A percentile compares a stretch with the other conserved stretches of the same genome.
Conservation (phyloP, 1,139 yeast species). For the Meyerozyma smithsonii region DNA sequence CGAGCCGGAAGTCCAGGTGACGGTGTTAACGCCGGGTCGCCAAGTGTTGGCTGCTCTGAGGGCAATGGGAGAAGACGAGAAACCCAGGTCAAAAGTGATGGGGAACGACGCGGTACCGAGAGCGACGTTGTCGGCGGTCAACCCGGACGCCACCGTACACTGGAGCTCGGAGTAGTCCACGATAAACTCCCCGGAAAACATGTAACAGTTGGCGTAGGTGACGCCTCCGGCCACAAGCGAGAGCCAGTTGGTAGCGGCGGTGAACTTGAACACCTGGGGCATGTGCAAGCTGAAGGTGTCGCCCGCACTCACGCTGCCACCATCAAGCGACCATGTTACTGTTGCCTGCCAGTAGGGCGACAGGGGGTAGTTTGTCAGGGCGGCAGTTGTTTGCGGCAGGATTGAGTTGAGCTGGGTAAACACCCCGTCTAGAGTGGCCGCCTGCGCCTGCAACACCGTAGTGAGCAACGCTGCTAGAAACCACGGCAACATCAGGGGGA, state of each 20-base stretch:
- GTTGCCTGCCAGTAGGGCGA: constrained; percentile 23
- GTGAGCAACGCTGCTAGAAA: background rate
- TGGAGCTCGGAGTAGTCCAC: constrained; percentile 19
- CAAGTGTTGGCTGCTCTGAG: constrained; percentile 2
- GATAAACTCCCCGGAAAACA: constrained; percentile 19
- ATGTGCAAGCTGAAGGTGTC: constrained; percentile 28
- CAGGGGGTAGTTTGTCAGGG: constrained; percentile 8
- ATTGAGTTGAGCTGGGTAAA: background rate
- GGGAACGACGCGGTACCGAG: constrained; percentile 5
- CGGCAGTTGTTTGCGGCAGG: background rate
- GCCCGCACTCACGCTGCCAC: constrained; percentile 19
- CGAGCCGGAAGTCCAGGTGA: constrained; percentile 23
- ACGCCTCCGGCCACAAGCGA: constrained; percentile 15
- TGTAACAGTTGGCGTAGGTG: constrained; percentile 24
- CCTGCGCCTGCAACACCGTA: background rate
- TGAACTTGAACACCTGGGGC: constrained; percentile 30
- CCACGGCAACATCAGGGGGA: background rate
- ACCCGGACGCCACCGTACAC: constrained; percentile 19
- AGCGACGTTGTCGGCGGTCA: constrained; percentile 12
- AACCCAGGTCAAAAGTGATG: constrained; percentile 5
- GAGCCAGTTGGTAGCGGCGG: constrained; percentile 14
- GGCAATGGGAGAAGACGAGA: background rate
- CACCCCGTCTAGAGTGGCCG: background rate
- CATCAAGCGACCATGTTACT: constrained; percentile 22
- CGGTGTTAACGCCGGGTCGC: constrained; percentile 1